Evolutionary conservation across 192 early-diverging fungal species (phyloP), one percentile per base, ranked within the genome.

Genomic region (Bifiguratus adelaidae): DNA sequence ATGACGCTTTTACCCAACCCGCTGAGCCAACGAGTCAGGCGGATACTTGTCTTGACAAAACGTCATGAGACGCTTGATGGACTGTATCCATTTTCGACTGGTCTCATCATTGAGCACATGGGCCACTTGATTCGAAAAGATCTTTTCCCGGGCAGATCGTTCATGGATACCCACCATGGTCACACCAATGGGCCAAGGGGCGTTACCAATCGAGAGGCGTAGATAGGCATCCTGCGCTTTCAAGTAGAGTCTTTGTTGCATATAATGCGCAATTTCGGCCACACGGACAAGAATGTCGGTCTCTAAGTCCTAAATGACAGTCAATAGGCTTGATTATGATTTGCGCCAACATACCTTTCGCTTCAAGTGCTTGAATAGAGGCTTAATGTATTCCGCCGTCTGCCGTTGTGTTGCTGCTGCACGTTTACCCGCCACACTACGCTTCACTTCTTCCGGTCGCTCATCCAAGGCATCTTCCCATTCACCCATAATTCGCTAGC

Each of bases 91-190:
- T 58, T 99, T 99, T 34, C 95, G 77, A 49, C 90, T 88, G 0
- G 82, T 79, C 67, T 97, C 95, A 49, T 97, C 91, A 61, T 99
- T 99, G 8, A 99, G 74, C 16, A 90, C 92, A 61, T 99, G 95
- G 2, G 95, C 95, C 11, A 99, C 90, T 53, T 99, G 87, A 4
- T 83, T 81, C 1, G 89, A 77, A 58, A 83, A 86, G 78, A 99
- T 95, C 64, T 93, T 97, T 65, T 95, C 93, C 34, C 92, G 87
- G n/a, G 85, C 88, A 16, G 86, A 89, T 55, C 93, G 84, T 58
- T 92, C 91, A 70, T 98, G 95, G 56, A 97, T 97, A 74, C 94
- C 89, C 55, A 92, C 89, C 81, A 91, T 89, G 47, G 92, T 95
- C 16, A 95, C 88, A 51, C 76, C 96, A 61, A 99, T 86, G 9